phyloP scores from a whole-genome alignment of 208 protist genomes.

The Leishmania martiniquensis region DNA sequence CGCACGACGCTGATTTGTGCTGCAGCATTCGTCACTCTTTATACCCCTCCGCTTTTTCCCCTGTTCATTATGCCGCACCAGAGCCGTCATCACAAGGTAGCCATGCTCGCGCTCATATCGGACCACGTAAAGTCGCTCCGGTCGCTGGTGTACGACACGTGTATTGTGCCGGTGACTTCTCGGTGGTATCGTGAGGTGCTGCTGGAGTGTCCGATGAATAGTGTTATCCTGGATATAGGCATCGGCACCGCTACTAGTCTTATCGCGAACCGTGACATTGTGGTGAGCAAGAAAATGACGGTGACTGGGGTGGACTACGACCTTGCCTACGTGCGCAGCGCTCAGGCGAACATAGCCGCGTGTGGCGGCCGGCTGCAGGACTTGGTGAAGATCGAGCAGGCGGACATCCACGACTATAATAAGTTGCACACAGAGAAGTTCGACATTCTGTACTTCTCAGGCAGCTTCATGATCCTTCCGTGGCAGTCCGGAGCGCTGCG shows the following conservation, averaged over 20 bases:
- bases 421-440: conserved; percentile 46
- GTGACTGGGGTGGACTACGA: conserved; percentile 82
- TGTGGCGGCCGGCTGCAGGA: conserved; percentile 45
- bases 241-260: conserved; percentile 82
- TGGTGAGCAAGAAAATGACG: conserved; percentile 68
- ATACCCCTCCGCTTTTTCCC: background rate
- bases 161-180: conserved; percentile 61
- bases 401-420: conserved; percentile 75
- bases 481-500: conserved; percentile 52
- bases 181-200: conserved; percentile 85
- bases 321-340: conserved; percentile 57
- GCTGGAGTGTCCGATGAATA: conserved; percentile 56
- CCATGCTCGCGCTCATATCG: conserved; percentile 38
- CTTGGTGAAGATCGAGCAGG: conserved; percentile 50
- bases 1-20: background rate
- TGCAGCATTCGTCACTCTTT: background rate
- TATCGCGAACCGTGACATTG: conserved; percentile 73
- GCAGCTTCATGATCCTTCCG: conserved; percentile 83
- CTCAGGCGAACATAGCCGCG: conserved; percentile 45
- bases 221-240: conserved; percentile 72
- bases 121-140: conserved; percentile 35
- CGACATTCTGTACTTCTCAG: conserved; percentile 83
- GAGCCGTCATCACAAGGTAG: background rate
- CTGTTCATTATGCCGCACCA: background rate
- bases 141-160: conserved; percentile 64